Evolutionary conservation across 768 basidiomycete species (phyloP).

Genomic region (Boletus bicolor): DNA sequence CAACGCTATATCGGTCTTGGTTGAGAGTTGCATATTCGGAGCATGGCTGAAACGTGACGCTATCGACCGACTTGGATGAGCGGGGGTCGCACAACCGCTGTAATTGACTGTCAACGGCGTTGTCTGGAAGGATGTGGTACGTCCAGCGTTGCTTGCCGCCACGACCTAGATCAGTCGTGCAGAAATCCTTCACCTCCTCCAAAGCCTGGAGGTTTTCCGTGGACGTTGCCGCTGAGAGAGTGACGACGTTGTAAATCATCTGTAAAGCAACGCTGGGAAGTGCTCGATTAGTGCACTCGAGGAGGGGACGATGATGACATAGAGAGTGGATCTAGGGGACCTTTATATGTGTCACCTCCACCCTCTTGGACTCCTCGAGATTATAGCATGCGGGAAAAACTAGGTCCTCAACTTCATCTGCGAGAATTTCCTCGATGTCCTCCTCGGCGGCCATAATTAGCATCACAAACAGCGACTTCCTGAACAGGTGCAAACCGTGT

Average conservation of each 20-base stretch:
- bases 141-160: slow-evolving; percentile 52
- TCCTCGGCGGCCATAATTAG: slow-evolving; percentile 27
- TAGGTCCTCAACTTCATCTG: slow-evolving; percentile 6
- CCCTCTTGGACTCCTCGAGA: slow-evolving; percentile 11
- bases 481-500: slow-evolving; percentile 13
- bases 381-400: slow-evolving; percentile 18
- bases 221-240: slow-evolving; percentile 43
- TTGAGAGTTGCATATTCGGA: slow-evolving; percentile 32
- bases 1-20: slow-evolving; percentile 41
- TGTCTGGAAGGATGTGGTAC: slow-evolving; percentile 46
- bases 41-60: slow-evolving; percentile 45
- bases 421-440: slow-evolving; percentile 16
- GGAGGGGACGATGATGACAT: slow-evolving; percentile 16
- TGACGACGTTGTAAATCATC: slow-evolving; percentile 37
- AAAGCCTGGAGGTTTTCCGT: slow-evolving; percentile 48
- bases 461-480: slow-evolving; percentile 13
- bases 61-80: slow-evolving; percentile 34
- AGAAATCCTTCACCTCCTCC: slow-evolving; percentile 52
- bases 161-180: slow-evolving; percentile 51
- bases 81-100: slow-evolving; percentile 35
- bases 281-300: not conserved
- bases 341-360: slow-evolving; percentile 22
- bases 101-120: slow-evolving; percentile 39
- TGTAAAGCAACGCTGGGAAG: not conserved
- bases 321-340: slow-evolving; percentile 1